Conservation (phyloP, 352 stramenopile species). For the Pythium dissotocum region DNA sequence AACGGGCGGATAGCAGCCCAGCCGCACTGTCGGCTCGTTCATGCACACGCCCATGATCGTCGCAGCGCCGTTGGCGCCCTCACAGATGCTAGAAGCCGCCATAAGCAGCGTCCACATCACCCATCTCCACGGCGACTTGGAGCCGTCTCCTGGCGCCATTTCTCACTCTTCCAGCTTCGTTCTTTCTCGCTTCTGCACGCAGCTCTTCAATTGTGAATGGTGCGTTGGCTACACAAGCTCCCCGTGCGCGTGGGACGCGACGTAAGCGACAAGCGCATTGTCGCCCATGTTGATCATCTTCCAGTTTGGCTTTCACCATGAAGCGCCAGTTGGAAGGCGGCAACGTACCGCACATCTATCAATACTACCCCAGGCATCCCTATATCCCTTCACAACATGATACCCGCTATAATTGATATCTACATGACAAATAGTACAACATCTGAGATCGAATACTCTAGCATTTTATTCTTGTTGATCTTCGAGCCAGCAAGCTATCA, state of each 20-base stretch:
- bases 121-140: conserved; percentile 11
- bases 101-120: conserved; percentile 28
- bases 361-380: not conserved
- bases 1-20: conserved; percentile 74
- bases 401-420: no score
- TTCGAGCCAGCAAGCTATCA: conserved; percentile 1
- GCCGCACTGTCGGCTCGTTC: conserved; percentile 33
- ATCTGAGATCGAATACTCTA: conserved; percentile 15
- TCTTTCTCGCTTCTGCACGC: conserved; percentile 1
- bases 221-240: not conserved
- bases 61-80: not conserved
- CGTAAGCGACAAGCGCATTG: conserved; percentile 15
- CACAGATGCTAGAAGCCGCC: not conserved
- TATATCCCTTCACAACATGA: no score
- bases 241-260: conserved; percentile 12
- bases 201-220: not conserved
- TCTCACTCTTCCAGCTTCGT: not conserved
- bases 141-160: conserved; percentile 12
- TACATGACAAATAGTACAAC: not conserved
- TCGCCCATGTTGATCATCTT: not conserved
- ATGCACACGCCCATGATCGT: conserved; percentile 28
- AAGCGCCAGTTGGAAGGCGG: conserved; percentile 10
- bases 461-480: conserved; percentile 16
- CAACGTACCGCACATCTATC: not conserved
- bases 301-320: not conserved